A percentile compares a stretch with the other conserved stretches of the same genome.
Conservation (phyloP, 1,284 basidiomycete genomes). For the Cryptococcus neoformans region DNA sequence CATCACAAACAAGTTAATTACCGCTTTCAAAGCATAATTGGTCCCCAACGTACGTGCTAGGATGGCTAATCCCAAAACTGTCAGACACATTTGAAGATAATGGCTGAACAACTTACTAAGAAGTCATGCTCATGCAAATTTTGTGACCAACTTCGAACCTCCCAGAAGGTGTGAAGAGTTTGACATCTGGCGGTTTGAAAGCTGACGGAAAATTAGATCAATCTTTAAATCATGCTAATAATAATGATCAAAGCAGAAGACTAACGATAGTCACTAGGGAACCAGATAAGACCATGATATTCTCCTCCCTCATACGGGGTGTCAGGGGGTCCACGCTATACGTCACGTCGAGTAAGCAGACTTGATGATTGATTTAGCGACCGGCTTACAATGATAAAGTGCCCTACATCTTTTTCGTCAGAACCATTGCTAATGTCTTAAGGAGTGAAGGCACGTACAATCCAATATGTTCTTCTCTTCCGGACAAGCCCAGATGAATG, state of each 20-base stretch:
- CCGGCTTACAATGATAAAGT: slow-evolving; percentile 74
- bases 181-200: slow-evolving; percentile 94
- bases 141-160: slow-evolving; percentile 90
- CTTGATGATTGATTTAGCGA: background rate
- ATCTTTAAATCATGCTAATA: too few relatives aligned
- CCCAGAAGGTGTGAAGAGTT: slow-evolving; percentile 94
- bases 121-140: slow-evolving; percentile 19
- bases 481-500: slow-evolving; percentile 88
- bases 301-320: slow-evolving; percentile 90
- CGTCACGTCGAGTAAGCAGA: slow-evolving; percentile 1
- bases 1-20: background rate
- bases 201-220: slow-evolving; percentile 51
- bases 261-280: slow-evolving; percentile 83
- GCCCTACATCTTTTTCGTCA: slow-evolving; percentile 58
- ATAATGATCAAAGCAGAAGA: slow-evolving; percentile 45
- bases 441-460: slow-evolving; percentile 32
- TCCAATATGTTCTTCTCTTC: slow-evolving; percentile 92
- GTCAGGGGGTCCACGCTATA: slow-evolving; percentile 85
- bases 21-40: background rate
- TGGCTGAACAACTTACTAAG: background rate
- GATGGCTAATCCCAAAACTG: slow-evolving; percentile 29
- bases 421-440: background rate
- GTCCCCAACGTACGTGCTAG: slow-evolving; percentile 37
- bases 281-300: slow-evolving; percentile 71
- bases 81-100: background rate